Conservation (phyloP, 2,329 filamentous ascomycete species). For the Hypoxylon sp. region DNA sequence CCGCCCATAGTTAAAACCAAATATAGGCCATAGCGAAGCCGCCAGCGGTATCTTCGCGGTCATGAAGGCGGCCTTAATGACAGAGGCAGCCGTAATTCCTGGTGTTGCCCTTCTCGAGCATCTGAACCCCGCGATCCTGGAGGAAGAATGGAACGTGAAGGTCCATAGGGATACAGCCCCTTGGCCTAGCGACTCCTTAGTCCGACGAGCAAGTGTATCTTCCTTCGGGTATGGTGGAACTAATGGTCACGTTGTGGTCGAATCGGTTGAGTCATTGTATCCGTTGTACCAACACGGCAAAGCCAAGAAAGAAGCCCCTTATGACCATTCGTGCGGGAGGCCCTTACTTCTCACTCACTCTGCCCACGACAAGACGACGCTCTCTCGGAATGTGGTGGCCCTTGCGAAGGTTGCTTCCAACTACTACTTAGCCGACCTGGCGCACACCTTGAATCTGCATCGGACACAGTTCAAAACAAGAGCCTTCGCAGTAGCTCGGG, state of each 20-base stretch:
- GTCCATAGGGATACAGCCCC: background rate
- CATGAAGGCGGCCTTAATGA: slow-evolving; percentile 47
- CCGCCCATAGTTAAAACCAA: background rate
- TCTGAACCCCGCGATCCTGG: background rate
- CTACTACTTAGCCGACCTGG: slow-evolving; percentile 35
- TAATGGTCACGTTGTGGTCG: background rate
- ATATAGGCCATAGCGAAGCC: slow-evolving; percentile 4
- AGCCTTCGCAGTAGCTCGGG: slow-evolving; percentile 8
- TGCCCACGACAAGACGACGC: slow-evolving; percentile 25
- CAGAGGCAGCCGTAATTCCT: slow-evolving; percentile 41
- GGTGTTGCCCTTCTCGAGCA: slow-evolving; percentile 35
- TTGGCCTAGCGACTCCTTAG: background rate
- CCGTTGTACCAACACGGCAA: slow-evolving; percentile 2
- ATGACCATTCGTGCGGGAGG: slow-evolving; percentile 7
- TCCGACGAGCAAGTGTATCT: slow-evolving; percentile 1
- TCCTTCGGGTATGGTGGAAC: background rate
- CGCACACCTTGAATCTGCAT: slow-evolving; percentile 30
- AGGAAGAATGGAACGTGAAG: background rate
- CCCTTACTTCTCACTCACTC: background rate
- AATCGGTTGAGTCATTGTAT: slow-evolving; percentile 2
- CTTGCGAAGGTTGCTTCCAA: slow-evolving; percentile 22
- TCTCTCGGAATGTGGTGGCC: slow-evolving; percentile 43
- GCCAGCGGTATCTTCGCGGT: slow-evolving; percentile 46
- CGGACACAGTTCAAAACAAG: slow-evolving; percentile 15
- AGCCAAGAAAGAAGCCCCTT: background rate